Percentiles rank a stretch among this genome's conserved stretches.
phyloP scores from a whole-genome alignment of 2,329 filamentous ascomycete species.

The Pseudocercospora fuligena region DNA sequence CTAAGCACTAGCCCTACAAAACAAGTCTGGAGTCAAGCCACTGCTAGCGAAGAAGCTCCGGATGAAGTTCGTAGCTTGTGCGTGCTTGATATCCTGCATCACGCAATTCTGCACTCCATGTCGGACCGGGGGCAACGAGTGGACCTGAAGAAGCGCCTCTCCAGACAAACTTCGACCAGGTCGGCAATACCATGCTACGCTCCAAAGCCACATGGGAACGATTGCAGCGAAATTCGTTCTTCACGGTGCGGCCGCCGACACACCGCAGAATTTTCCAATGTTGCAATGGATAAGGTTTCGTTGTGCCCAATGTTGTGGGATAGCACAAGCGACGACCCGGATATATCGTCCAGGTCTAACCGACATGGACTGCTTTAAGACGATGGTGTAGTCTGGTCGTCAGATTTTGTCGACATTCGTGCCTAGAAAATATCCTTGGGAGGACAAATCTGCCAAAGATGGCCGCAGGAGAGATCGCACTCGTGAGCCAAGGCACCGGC shows the following conservation, averaged over 20 bases:
- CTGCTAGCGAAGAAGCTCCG: slow-evolving; percentile 1
- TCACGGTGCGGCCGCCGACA: not conserved
- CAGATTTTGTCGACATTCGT: not conserved
- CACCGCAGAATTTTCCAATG: not conserved
- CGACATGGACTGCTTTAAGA: not conserved
- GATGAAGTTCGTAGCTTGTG: slow-evolving; percentile 6
- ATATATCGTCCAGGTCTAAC: not conserved
- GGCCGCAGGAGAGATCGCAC: slow-evolving; percentile 6
- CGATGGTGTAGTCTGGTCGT: not conserved
- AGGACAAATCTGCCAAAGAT: not conserved
- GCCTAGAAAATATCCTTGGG: not conserved
- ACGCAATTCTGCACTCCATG: slow-evolving; percentile 13
- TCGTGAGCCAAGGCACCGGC: slow-evolving; percentile 34
- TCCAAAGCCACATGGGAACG: not conserved
- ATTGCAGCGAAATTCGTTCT: not conserved
- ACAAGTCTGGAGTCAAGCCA: not conserved
- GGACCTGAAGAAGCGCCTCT: not conserved
- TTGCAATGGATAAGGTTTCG: slow-evolving; percentile 10
- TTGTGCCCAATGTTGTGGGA: slow-evolving; percentile 1
- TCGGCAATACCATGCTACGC: slow-evolving; percentile 5
- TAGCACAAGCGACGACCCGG: slow-evolving; percentile 8
- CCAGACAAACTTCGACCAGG: slow-evolving; percentile 4
- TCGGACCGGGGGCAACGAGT: not conserved
- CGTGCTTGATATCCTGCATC: slow-evolving; percentile 16
- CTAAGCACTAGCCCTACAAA: slow-evolving; percentile 1